These are phyloP conservation scores for Malassezia arunalokei DNA, from an alignment of 1,284 basidiomycete species.

Conservation along the genomic window DNA sequence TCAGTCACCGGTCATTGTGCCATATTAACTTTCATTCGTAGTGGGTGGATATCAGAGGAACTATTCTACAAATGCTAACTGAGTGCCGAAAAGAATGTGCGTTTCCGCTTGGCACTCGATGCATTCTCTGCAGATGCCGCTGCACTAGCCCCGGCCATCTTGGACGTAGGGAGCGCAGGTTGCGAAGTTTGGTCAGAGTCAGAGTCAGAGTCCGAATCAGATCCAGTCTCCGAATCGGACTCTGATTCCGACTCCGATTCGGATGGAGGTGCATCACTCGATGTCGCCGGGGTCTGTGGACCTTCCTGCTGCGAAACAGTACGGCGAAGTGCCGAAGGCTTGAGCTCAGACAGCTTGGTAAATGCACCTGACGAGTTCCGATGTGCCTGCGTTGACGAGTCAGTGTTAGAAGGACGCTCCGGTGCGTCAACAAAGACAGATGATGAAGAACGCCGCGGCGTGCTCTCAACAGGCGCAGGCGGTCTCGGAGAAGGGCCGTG, in stretches of 20 bases:
- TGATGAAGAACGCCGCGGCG: conserved; percentile 6
- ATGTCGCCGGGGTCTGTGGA: not conserved
- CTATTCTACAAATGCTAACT: not conserved
- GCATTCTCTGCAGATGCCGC: not conserved
- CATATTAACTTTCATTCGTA: conserved; percentile 1
- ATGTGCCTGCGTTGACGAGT: not conserved
- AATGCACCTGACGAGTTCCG: conserved; percentile 18
- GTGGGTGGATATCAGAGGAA: not conserved
- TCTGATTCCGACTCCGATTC: not conserved
- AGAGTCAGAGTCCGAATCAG: conserved; percentile 7
- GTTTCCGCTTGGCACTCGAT: conserved; percentile 12
- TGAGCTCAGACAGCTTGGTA: conserved; percentile 26
- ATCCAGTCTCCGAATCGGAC: not conserved
- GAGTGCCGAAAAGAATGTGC: conserved; percentile 16
- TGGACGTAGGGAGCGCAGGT: conserved; percentile 5
- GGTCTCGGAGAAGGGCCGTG: conserved; percentile 10
- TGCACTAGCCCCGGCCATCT: conserved; percentile 10
- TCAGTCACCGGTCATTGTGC: not conserved
- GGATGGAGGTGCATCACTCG: not conserved
- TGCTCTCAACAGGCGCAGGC: conserved; percentile 4
- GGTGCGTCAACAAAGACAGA: not conserved
- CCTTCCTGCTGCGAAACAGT: conserved; percentile 22
- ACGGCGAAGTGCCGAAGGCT: conserved; percentile 23
- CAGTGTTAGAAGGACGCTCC: not conserved
- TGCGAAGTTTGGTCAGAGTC: conserved; percentile 1